Conservation (phyloP, 192 early-diverging fungal genomes). For the Rhizophagus prolifer region DNA sequence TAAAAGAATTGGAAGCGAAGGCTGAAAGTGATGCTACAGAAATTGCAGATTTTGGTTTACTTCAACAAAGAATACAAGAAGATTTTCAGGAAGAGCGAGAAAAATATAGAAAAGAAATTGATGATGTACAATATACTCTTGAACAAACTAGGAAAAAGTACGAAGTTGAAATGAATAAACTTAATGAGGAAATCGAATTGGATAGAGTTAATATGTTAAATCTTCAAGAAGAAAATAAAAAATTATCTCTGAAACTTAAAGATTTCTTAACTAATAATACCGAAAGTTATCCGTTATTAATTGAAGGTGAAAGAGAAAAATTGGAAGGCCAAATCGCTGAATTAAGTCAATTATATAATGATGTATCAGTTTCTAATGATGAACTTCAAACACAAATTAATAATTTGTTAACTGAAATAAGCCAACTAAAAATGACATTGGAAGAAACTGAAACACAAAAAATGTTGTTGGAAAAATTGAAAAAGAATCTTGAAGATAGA, state of each 20-base stretch:
- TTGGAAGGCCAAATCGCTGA: constrained; percentile 73
- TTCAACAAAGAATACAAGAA: constrained; percentile 74
- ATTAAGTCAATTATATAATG: constrained; percentile 62
- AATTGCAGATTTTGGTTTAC: constrained; percentile 65
- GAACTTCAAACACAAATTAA: constrained; percentile 64
- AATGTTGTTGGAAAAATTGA: constrained; percentile 64
- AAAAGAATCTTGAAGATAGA: constrained; percentile 69
- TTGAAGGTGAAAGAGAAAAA: constrained; percentile 81
- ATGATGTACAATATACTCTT: constrained; percentile 69
- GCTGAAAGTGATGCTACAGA: constrained; percentile 74
- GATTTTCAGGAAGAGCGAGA: constrained; percentile 71
- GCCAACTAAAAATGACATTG: constrained; percentile 55
- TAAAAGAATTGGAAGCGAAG: constrained; percentile 71
- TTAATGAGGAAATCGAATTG: constrained; percentile 76
- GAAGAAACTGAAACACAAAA: constrained; percentile 73
- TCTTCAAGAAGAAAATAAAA: constrained; percentile 71
- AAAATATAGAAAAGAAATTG: constrained; percentile 71
- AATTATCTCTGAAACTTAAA: constrained; percentile 67
- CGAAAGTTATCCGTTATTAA: neutral
- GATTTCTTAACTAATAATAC: constrained; percentile 44
- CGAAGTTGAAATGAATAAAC: constrained; percentile 80
- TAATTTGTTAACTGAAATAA: constrained; percentile 48
- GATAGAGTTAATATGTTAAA: constrained; percentile 64
- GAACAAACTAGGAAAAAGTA: constrained; percentile 80
- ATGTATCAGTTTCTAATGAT: constrained; percentile 57